Evolutionary conservation across 331 rosid genomes (phyloP), one percentile per base, ranked within the genome.

Genomic region (Rosa hybrid): DNA sequence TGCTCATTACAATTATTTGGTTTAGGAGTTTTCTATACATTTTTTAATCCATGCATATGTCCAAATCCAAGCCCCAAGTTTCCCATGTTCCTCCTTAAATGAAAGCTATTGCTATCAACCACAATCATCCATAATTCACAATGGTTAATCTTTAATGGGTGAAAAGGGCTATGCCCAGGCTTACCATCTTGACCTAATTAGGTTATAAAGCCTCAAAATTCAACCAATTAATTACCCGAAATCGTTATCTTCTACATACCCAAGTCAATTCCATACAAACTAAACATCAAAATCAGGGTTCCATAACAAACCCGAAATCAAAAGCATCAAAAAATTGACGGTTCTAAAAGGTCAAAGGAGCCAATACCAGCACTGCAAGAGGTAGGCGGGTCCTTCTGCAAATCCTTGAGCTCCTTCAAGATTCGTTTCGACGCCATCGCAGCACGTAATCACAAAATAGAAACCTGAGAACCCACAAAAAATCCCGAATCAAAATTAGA

Each of bases 331-430:
- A 30, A 30, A 62, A 30, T 63, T 63, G 44, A 63, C 2, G 20
- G 4, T 6, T 16, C 13, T 6, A 21, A 45, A 74, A 25, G 53
- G 10, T 10, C 1, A 10, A 46, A 50, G 38, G 42, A 74, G 53
- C 82, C 54, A 64, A 76, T 75, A 90, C 97, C 97, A 27, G 97
- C 97, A 62, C 94, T 92, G 87, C 91, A 90, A 16, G 92, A 90
- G 41, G 89, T 86, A 34, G 92, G 97, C 68, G 93, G 93, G 80
- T 92, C 93, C 81, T 90, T 92, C 97, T 89, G 97, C 87, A 92
- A 86, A 85, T 90, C 95, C 93, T 92, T 90, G 67, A 90, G 94
- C 79, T 89, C 97, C 88, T 92, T 89, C 84, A 88, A 71, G 86
- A 92, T 90, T 74, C 96, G 91, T 80, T 90, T 92, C 39, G 94